These are phyloP conservation scores for Cicer yamashitae DNA, from an alignment of 306 rosid genomes.

Conservation along the genomic window DNA sequence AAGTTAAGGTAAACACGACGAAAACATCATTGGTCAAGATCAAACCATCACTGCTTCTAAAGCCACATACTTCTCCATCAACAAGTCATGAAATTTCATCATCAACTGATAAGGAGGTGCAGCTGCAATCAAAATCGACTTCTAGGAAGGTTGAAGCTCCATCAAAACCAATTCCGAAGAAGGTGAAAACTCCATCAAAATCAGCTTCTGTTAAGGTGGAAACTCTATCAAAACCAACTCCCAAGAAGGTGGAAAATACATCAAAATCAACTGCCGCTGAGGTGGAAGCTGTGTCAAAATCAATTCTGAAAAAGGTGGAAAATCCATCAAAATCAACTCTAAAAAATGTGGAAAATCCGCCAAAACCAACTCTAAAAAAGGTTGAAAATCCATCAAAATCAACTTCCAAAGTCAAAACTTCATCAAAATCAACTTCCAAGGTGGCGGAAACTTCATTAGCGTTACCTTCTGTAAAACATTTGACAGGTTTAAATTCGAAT, in stretches of 20 bases:
- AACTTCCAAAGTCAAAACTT: constrained; percentile 27
- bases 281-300: constrained; percentile 22
- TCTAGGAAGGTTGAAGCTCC: constrained; percentile 15
- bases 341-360: background rate
- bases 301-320: background rate
- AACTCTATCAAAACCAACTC: constrained; percentile 27
- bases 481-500: constrained; percentile 49
- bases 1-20: constrained; percentile 44
- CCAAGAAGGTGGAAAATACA: background rate
- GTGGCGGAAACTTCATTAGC: constrained; percentile 45
- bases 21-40: constrained; percentile 52
- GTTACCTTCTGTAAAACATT: constrained; percentile 44
- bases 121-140: constrained; percentile 32
- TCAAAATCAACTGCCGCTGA: constrained; percentile 2
- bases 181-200: constrained; percentile 17
- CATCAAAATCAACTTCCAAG: constrained; percentile 32
- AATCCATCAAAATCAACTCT: background rate
- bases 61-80: constrained; percentile 33
- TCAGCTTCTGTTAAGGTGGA: background rate
- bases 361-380: constrained; percentile 10
- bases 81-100: constrained; percentile 51
- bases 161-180: constrained; percentile 19
- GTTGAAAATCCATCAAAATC: constrained; percentile 2
- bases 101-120: constrained; percentile 46
- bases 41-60: constrained; percentile 42